Evolutionary conservation across 805 yeast species (phyloP).

Genomic region (Cyberlindnera sargentensis): DNA sequence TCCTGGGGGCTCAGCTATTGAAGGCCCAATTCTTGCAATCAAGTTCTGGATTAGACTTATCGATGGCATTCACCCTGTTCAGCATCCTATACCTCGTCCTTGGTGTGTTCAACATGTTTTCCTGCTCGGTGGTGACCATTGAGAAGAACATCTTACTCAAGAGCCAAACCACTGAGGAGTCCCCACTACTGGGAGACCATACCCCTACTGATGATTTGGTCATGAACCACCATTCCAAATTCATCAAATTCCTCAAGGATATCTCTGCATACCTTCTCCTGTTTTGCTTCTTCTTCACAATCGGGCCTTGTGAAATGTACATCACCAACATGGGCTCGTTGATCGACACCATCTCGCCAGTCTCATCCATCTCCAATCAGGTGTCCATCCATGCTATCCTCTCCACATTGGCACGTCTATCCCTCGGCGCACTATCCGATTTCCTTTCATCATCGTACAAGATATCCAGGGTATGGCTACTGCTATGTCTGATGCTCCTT

Average conservation of each 20-base stretch:
- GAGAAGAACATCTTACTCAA: constrained; percentile 23
- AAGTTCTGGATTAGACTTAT: constrained; percentile 34
- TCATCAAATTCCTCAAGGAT: constrained; percentile 30
- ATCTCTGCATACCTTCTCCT: constrained; percentile 59
- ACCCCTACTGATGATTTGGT: constrained; percentile 24
- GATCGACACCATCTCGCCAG: constrained; percentile 24
- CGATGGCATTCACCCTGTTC: constrained; percentile 46
- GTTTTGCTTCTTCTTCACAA: constrained; percentile 51
- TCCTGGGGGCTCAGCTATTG: constrained; percentile 62
- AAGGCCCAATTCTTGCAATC: constrained; percentile 28
- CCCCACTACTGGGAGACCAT: constrained; percentile 27
- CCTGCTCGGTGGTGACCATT: constrained; percentile 58
- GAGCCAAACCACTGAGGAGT: constrained; percentile 23
- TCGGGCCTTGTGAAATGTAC: constrained; percentile 84
- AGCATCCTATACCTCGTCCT: constrained; percentile 45
- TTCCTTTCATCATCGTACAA: constrained; percentile 29
- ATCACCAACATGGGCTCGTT: constrained; percentile 79
- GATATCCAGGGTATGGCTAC: constrained; percentile 26
- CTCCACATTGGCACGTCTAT: constrained; percentile 65
- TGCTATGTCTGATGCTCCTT: constrained; percentile 26
- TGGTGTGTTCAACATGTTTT: constrained; percentile 54
- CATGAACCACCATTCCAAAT: constrained; percentile 15
- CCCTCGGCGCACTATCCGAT: constrained; percentile 67
- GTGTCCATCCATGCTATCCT: constrained; percentile 57
- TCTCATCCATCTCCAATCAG: constrained; percentile 32